Base-by-base conservation (phyloP, 2,329 filamentous ascomycete species). In the Torrubiellomyces zombiae region DNA sequence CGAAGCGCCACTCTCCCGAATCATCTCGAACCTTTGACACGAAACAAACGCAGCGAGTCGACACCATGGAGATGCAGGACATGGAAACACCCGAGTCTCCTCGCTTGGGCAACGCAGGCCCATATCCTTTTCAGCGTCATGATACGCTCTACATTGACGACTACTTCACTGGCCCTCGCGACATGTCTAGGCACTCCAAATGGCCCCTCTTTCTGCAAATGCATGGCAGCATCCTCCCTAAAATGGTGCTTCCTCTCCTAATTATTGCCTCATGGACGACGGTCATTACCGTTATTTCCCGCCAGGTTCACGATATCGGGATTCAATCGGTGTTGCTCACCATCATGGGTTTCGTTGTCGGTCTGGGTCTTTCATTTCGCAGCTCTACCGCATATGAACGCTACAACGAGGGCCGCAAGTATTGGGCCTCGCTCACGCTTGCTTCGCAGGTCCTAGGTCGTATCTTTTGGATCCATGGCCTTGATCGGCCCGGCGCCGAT, bases 391-490 rank as follows among this genome's bases (percentile, higher is more conserved):
- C 78, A 7, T 85, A 85, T 38, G 78, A 85, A 50, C 67, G 75
- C 36, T 73, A 71, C 42, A 59, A 58, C 20, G 72, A 77, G 33
- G 72, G 72, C 18, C 59, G 72, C 18, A 68, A 67, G 37, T 67
- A 60, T 38, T 75, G 70, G 68, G 57, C 68, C 1, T 55, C 65
- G 28, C 55, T 73, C 37, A 67, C 61, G 27, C 57, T 62, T 47
- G 74, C 76, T 41, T 53, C 60, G 39, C 58, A 82, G 54, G 55
- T 71, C 45, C 56, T 91, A 37, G 78, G 69, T 37, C 71, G 85
- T 13, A 60, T 79, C 7, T 79, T 89, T 43, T 94, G 85, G 85
- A 62, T 93, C 16, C 78, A 92, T 38, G 60, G 67, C 6, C 79
- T 43, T 57, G 75, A 36, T 57, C 60, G 16, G 55, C 66, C 22